phyloP scores from a whole-genome alignment of 441 rosid genomes.

The Syzygium malaccense region DNA sequence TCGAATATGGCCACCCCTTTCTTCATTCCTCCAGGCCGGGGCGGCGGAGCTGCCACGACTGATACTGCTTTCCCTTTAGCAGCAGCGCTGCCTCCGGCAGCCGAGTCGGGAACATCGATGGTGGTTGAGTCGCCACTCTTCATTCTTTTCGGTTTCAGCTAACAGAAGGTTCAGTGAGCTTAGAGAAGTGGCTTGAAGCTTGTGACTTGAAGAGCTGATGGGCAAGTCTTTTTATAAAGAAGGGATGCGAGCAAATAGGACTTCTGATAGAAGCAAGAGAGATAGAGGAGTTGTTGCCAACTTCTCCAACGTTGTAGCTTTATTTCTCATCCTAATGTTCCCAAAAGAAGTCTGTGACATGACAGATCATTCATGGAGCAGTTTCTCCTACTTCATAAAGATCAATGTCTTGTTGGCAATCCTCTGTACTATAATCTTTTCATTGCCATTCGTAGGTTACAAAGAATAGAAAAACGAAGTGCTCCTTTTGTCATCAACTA shows the following conservation, averaged over 20 bases:
- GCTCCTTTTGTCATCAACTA: neutral
- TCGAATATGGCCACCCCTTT: constrained; percentile 60
- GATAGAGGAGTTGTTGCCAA: neutral
- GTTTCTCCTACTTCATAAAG: constrained; percentile 1
- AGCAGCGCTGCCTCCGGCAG: neutral
- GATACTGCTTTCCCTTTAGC: constrained; percentile 44
- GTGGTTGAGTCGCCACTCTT: constrained; percentile 29
- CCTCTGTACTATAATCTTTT: neutral
- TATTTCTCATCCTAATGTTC: neutral
- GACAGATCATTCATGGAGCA: neutral
- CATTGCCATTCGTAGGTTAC: neutral
- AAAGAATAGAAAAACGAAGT: neutral
- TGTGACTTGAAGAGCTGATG: neutral
- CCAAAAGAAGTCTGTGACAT: neutral
- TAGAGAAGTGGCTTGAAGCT: neutral
- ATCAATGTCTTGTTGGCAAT: neutral
- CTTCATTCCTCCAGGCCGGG: constrained; percentile 29
- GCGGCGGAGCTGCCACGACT: neutral
- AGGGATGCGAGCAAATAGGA: neutral
- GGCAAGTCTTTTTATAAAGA: neutral
- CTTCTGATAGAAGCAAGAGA: neutral
- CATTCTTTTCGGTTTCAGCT: neutral
- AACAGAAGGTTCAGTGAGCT: neutral
- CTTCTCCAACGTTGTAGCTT: neutral
- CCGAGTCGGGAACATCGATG: constrained; percentile 30